A percentile compares a stretch with the other conserved stretches of the same genome.
These are phyloP conservation scores for Panicum miliaceum DNA, from an alignment of 176 grass and related monocot genomes.

Conservation along the genomic window DNA sequence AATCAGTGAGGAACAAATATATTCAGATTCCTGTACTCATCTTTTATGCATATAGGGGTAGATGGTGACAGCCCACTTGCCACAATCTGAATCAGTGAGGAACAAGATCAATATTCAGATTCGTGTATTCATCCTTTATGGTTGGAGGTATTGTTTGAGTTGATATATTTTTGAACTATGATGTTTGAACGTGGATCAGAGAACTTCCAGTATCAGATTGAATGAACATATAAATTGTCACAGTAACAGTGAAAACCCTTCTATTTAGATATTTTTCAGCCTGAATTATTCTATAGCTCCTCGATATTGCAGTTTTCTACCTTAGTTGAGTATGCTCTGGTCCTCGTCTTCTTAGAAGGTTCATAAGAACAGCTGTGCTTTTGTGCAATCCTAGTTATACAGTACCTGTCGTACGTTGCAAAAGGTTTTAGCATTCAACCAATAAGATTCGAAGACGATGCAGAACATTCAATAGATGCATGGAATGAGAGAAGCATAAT, in stretches of 20 bases:
- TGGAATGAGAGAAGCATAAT: too few species aligned
- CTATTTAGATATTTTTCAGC: background rate
- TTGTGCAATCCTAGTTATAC: too few species aligned
- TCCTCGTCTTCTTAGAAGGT: too few species aligned
- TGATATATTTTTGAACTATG: background rate
- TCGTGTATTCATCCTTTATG: background rate
- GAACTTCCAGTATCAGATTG: background rate
- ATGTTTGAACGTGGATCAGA: background rate
- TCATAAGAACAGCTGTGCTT: too few species aligned
- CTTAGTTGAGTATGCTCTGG: too few species aligned
- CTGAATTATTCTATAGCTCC: background rate
- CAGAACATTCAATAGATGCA: background rate
- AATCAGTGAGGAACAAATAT: background rate
- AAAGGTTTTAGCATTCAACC: too few species aligned
- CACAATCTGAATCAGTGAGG: background rate
- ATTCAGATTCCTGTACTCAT: background rate
- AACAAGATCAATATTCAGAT: background rate
- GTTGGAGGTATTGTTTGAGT: background rate
- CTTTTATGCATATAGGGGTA: slow-evolving; percentile 9
- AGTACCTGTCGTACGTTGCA: too few species aligned
- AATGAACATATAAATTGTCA: background rate
- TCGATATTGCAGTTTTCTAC: background rate
- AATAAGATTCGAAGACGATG: too few species aligned
- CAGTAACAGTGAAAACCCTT: background rate
- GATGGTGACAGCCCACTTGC: slow-evolving; percentile 38